Percentiles rank a stretch among this genome's conserved stretches.
Evolutionary conservation across 176 grass and related monocot species (phyloP).

Genomic region (Bolboschoenus planiculmis): DNA sequence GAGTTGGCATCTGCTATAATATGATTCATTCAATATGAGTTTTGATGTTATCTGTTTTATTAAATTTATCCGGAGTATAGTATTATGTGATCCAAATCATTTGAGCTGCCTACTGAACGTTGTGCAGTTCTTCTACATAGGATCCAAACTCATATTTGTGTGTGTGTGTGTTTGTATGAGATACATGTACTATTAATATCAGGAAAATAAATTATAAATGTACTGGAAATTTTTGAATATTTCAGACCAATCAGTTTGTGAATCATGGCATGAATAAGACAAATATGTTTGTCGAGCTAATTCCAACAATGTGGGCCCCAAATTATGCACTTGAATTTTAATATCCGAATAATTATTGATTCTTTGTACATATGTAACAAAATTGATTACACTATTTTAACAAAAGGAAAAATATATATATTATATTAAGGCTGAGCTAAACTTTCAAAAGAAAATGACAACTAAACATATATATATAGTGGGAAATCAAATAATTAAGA

Average conservation of each 20-base stretch:
- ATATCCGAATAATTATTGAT: neutral
- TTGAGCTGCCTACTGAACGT: too few species aligned
- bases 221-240: neutral
- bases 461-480: too few species aligned
- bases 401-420: neutral
- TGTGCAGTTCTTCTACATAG: too few species aligned
- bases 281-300: neutral
- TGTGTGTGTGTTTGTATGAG: neutral
- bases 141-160: too few species aligned
- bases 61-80: too few species aligned
- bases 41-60: too few species aligned
- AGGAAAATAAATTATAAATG: neutral
- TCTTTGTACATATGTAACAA: neutral
- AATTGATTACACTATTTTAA: neutral
- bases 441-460: neutral
- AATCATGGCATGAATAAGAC: neutral
- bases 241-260: neutral
- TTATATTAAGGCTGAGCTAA: neutral
- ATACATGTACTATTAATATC: neutral
- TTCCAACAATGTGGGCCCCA: neutral
- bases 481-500: too few species aligned
- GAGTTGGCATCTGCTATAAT: too few species aligned
- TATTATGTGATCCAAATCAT: too few species aligned
- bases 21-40: too few species aligned
- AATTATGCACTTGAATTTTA: neutral